Base-by-base conservation (phyloP, 2,329 filamentous ascomycete genomes). In the Colletotrichum australisinense region DNA sequence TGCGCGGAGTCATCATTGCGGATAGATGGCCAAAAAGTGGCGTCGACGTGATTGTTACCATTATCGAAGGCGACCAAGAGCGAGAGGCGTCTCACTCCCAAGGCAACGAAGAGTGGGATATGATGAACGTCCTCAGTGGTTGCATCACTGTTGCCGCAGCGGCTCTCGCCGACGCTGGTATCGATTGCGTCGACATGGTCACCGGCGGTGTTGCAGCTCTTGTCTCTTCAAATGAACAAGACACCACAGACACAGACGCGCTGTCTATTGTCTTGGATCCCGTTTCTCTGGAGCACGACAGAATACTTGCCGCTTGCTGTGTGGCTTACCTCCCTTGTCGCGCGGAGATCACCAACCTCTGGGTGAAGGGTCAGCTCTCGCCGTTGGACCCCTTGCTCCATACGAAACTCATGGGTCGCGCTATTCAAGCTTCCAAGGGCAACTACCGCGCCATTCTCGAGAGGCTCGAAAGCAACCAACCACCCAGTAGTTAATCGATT, bases 11-110 rank as follows among this genome's bases (percentile, higher is more conserved):
- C 8, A 92, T 98, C 63, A 96, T 98, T 79, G 95, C 95, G 16
- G 95, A 98, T 81, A 89, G 96, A 71, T 99, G 96, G 94, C 97
- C 97, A n/a, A 99, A 99, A 87, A 98, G 95, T 81, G 95, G 95
- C 57, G 92, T 98, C n/a, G 97, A 99, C 81, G 92, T 99, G 53
- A 93, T 98, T 22, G 91, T 99, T 62, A 98, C 95, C 0, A 92
- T 99, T 62, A 87, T 99, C 22, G 97, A 99, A 84, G 96, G 95
- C 3, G 97, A 98, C 79, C 94, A 98, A 80, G 93, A 96, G 83
- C 89, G 81, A 81, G 89, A 82, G 81, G 82, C 82, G 59, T 84
- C 83, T 3, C 80, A 85, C 35, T 84, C 84, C 28, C 83, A 85
- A 76, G 86, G 85, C 9, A 89, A 91, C 72, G 91, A 92, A 75